Evolutionary conservation across 306 rosid genomes (phyloP).

Genomic region (Gynostemma pentaphyllum): DNA sequence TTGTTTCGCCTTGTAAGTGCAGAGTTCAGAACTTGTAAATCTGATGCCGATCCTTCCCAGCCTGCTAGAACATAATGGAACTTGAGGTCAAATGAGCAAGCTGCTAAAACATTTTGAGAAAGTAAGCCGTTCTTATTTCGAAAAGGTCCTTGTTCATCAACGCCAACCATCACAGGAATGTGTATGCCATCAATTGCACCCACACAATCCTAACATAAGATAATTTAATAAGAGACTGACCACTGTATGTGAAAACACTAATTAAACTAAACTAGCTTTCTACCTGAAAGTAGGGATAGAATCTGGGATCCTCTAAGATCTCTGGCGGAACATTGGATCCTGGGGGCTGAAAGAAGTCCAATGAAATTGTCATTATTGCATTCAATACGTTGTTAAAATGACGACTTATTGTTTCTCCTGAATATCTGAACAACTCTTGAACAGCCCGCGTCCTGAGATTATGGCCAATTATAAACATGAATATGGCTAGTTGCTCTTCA

Average conservation of each 20-base stretch:
- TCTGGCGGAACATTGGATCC: slow-evolving; percentile 38
- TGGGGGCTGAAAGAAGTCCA: slow-evolving; percentile 65
- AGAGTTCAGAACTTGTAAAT: slow-evolving; percentile 71
- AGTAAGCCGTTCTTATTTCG: slow-evolving; percentile 78
- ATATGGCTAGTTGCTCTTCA: slow-evolving; percentile 85
- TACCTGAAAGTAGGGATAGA: slow-evolving; percentile 83
- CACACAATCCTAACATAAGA: slow-evolving; percentile 55
- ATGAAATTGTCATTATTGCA: slow-evolving; percentile 65
- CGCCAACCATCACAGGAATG: slow-evolving; percentile 80
- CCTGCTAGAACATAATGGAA: slow-evolving; percentile 89
- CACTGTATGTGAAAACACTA: slow-evolving; percentile 3
- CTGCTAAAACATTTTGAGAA: slow-evolving; percentile 72
- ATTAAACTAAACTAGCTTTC: slow-evolving; percentile 10
- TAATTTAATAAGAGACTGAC: slow-evolving; percentile 15
- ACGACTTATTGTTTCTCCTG: slow-evolving; percentile 89
- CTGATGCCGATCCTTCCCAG: slow-evolving; percentile 94
- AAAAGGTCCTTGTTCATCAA: slow-evolving; percentile 93
- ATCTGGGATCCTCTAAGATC: slow-evolving; percentile 56
- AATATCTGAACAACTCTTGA: slow-evolving; percentile 76
- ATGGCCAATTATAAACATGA: slow-evolving; percentile 83
- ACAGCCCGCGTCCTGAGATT: slow-evolving; percentile 78
- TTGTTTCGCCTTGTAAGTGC: slow-evolving; percentile 64
- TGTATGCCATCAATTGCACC: slow-evolving; percentile 75
- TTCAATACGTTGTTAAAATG: slow-evolving; percentile 84
- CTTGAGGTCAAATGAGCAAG: slow-evolving; percentile 85